Percentiles rank a stretch among this genome's conserved stretches.
Evolutionary conservation across 1,284 basidiomycete species (phyloP).

Genomic region (Anthracocystis walkeri): DNA sequence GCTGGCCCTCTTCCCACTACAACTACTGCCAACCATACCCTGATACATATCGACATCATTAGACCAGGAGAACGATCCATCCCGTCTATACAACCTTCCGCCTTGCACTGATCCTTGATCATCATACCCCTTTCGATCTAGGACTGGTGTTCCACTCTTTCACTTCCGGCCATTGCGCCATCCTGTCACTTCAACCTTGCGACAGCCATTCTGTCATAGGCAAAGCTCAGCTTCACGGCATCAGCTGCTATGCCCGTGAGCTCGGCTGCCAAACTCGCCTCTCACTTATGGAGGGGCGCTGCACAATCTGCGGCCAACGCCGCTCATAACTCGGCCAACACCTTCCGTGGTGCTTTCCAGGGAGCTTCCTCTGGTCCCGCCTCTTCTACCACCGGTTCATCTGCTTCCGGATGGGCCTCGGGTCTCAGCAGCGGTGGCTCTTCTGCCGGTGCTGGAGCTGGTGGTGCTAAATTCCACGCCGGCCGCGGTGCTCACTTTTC

Average conservation of each 20-base stretch:
- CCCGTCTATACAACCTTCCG: background rate
- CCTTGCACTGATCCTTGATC: background rate
- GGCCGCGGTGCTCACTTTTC: constrained; percentile 60
- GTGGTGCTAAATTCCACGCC: constrained; percentile 63
- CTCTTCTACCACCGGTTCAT: constrained; percentile 35
- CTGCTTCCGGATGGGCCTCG: constrained; percentile 52
- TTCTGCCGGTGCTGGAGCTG: constrained; percentile 54
- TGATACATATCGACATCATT: background rate
- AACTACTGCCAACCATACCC: background rate
- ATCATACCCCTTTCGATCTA: background rate
- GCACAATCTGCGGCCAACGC: constrained; percentile 57
- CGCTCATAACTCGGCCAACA: constrained; percentile 56
- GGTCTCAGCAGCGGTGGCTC: constrained; percentile 55
- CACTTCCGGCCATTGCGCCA: constrained; percentile 12
- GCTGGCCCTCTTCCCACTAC: constrained; percentile 2
- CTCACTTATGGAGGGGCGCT: constrained; percentile 58
- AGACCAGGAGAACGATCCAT: background rate
- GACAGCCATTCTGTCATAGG: constrained; percentile 14
- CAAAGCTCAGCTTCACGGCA: constrained; percentile 29
- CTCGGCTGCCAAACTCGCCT: constrained; percentile 58
- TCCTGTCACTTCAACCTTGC: background rate
- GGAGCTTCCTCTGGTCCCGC: constrained; percentile 34
- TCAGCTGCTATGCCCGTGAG: constrained; percentile 47
- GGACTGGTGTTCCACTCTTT: background rate
- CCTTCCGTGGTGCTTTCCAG: constrained; percentile 53